Percentiles rank a stretch among this genome's conserved stretches.
These are phyloP conservation scores for Metarhizium brunneum DNA, from an alignment of 2,329 filamentous ascomycete species.

Conservation along the genomic window DNA sequence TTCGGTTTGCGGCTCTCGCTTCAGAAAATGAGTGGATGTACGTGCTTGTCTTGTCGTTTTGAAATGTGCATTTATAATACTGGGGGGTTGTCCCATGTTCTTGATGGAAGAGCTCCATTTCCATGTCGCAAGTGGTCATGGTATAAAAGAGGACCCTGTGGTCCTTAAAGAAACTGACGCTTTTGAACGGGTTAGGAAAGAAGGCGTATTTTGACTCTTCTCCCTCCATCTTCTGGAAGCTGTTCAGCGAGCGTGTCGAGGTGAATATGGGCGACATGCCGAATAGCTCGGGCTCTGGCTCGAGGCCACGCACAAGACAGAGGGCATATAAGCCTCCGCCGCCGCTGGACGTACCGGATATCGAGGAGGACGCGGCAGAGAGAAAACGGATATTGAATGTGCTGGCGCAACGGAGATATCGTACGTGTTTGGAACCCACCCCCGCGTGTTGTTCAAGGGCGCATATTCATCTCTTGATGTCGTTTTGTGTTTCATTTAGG, in stretches of 20 bases:
- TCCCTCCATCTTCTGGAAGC: neutral
- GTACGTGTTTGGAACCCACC: slow-evolving; percentile 16
- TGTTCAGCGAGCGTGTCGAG: neutral
- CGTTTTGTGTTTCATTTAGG: slow-evolving; percentile 10
- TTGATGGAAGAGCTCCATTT: too few species aligned
- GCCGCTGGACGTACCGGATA: slow-evolving; percentile 34
- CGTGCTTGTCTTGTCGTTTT: neutral
- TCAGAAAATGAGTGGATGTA: too few species aligned
- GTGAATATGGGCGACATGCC: neutral
- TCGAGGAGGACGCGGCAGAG: slow-evolving; percentile 41
- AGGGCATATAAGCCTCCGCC: slow-evolving; percentile 29
- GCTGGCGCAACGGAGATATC: slow-evolving; percentile 44
- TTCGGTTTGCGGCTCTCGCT: neutral
- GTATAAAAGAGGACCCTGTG: too few species aligned
- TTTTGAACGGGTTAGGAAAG: too few species aligned
- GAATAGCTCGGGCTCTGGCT: neutral
- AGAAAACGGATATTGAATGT: slow-evolving; percentile 45
- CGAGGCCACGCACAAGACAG: slow-evolving; percentile 27
- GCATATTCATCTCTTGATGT: too few species aligned
- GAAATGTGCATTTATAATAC: neutral
- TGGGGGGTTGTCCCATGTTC: neutral
- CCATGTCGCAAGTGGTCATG: too few species aligned
- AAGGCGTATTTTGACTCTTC: neutral
- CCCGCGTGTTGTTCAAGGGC: too few species aligned
- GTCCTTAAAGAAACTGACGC: too few species aligned